Evolutionary conservation across 1,139 yeast genomes (phyloP).

Genomic region (Suhomyces bribrorum): DNA sequence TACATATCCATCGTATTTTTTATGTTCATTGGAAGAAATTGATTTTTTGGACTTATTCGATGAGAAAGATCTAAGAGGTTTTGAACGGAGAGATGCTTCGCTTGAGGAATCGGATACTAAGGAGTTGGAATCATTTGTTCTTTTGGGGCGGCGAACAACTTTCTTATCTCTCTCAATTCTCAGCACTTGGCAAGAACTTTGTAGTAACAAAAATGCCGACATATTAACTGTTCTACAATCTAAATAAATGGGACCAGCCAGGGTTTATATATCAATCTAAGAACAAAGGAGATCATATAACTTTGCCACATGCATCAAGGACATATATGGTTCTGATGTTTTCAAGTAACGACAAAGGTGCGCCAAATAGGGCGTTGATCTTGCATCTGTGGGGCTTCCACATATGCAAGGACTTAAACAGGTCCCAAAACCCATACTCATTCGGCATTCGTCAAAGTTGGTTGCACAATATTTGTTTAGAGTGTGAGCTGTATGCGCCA

Average conservation of each 20-base stretch:
- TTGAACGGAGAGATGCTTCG: neutral
- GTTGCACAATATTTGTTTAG: neutral
- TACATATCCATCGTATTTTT: constrained; percentile 1
- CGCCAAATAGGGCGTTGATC: neutral
- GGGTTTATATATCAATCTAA: too few species aligned
- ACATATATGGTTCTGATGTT: neutral
- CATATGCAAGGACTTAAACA: neutral
- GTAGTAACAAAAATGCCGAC: constrained; percentile 15
- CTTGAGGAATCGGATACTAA: constrained; percentile 8
- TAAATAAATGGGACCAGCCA: too few species aligned
- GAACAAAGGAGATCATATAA: too few species aligned
- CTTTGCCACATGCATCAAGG: constrained; percentile 4
- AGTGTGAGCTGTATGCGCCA: neutral
- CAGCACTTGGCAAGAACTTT: constrained; percentile 7
- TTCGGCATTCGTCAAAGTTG: constrained; percentile 3
- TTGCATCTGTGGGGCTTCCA: constrained; percentile 1
- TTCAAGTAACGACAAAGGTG: neutral
- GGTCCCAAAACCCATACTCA: too few species aligned
- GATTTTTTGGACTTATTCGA: too few species aligned
- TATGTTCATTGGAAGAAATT: neutral
- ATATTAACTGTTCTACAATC: too few species aligned
- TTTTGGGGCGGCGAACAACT: constrained; percentile 5
- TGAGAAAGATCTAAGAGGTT: too few species aligned
- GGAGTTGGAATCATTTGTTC: constrained; percentile 6
- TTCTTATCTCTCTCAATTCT: constrained; percentile 12